phyloP scores from a whole-genome alignment of 768 basidiomycete species.

The Daedaleopsis nitida region DNA sequence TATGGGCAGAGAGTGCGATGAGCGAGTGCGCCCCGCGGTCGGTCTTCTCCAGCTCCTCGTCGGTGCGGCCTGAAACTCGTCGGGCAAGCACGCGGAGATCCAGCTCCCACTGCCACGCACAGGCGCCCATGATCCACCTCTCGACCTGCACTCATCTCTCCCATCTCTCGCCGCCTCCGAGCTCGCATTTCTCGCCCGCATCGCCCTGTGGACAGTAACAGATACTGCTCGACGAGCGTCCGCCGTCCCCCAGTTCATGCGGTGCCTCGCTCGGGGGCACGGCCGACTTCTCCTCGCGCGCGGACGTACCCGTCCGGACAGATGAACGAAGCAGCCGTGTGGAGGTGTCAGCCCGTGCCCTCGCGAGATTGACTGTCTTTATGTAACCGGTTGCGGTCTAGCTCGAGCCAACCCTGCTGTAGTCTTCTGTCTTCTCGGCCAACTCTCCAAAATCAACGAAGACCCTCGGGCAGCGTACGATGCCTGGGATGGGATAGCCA shows the following conservation, averaged over 20 bases:
- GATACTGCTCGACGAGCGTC: background rate
- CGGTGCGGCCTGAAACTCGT: background rate
- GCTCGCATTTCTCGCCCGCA: background rate
- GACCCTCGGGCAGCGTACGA: background rate
- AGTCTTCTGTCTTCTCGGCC: constrained; percentile 1
- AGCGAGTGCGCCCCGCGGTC: background rate
- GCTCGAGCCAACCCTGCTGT: background rate
- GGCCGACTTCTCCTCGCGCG: background rate
- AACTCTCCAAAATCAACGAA: background rate
- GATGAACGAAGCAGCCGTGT: background rate
- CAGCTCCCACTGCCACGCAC: background rate
- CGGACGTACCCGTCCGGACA: background rate
- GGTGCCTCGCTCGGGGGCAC: background rate
- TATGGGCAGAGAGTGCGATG: no score
- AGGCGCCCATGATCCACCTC: background rate
- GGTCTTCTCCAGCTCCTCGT: background rate
- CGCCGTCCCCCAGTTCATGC: background rate
- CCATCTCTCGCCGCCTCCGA: background rate
- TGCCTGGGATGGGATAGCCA: background rate
- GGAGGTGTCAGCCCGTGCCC: background rate
- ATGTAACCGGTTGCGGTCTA: constrained; percentile 2
- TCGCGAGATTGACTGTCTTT: background rate
- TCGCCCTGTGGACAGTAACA: background rate
- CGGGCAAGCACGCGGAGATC: background rate
- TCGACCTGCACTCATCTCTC: background rate